Percentiles rank a stretch among this genome's conserved stretches.
Evolutionary conservation across 768 basidiomycete genomes (phyloP).

Genomic region (Amanita jacksonii): DNA sequence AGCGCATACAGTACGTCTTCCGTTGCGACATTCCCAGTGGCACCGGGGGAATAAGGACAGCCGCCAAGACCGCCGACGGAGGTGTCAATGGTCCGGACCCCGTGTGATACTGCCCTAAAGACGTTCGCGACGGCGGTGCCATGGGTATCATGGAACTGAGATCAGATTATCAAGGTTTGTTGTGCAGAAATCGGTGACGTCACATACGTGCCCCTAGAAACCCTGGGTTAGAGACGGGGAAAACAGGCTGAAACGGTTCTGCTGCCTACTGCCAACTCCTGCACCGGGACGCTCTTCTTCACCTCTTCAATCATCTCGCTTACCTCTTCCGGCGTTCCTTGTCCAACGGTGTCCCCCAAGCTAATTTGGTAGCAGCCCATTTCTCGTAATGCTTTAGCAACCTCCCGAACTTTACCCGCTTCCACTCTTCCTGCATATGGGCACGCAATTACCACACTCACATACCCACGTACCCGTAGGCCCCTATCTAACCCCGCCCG

Average conservation of each 20-base stretch:
- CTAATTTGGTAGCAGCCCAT: conserved; percentile 96
- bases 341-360: conserved; percentile 87
- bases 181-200: not conserved
- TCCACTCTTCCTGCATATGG: conserved; percentile 81
- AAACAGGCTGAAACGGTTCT: not conserved
- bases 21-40: conserved; percentile 91
- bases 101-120: conserved; percentile 57
- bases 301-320: conserved; percentile 63
- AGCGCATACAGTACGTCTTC: conserved; percentile 88
- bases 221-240: not conserved
- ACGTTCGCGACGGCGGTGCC: conserved; percentile 78
- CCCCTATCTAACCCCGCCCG: conserved; percentile 48
- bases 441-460: conserved; percentile 76
- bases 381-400: conserved; percentile 60
- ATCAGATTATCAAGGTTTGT: conserved; percentile 1
- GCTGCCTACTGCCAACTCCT: conserved; percentile 47
- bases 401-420: conserved; percentile 50
- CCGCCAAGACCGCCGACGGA: conserved; percentile 88
- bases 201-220: conserved; percentile 45
- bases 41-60: conserved; percentile 93
- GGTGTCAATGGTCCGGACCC: conserved; percentile 74
- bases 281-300: conserved; percentile 46
- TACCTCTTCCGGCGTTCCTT: conserved; percentile 66
- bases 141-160: conserved; percentile 84
- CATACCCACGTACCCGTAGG: conserved; percentile 73